phyloP scores from a whole-genome alignment of 805 yeast genomes.

The Grigorovia yakushimaensis region DNA sequence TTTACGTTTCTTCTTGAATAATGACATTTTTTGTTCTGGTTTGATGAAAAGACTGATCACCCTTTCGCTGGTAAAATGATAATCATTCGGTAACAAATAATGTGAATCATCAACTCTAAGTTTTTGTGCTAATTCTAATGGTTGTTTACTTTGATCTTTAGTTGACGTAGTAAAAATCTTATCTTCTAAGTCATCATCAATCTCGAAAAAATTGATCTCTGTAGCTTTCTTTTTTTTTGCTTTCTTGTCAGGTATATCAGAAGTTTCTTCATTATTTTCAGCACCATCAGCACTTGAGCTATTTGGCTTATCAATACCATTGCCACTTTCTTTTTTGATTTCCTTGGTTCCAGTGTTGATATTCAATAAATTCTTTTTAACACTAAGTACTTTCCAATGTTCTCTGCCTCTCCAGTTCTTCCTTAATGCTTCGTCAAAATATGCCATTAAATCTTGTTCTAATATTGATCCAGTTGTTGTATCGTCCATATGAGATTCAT shows the following conservation, averaged over 20 bases:
- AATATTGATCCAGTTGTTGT: conserved; percentile 26
- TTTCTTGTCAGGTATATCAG: neutral
- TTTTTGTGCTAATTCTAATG: conserved; percentile 35
- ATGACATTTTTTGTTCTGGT: conserved; percentile 41
- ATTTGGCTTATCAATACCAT: neutral
- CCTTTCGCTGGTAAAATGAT: conserved; percentile 57
- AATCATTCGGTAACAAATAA: conserved; percentile 61
- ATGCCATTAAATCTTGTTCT: conserved; percentile 63
- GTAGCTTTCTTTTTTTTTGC: conserved; percentile 30
- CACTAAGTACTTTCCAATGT: conserved; percentile 74
- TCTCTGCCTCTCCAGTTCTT: conserved; percentile 85
- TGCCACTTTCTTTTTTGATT: neutral
- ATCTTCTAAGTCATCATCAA: conserved; percentile 32
- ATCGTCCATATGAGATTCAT: conserved; percentile 1
- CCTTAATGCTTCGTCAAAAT: conserved; percentile 65
- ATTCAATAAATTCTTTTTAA: conserved; percentile 32
- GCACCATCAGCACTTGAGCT: conserved; percentile 7
- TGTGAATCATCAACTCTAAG: conserved; percentile 34
- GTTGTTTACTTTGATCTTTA: conserved; percentile 10
- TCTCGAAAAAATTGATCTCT: conserved; percentile 36
- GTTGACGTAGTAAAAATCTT: conserved; percentile 34
- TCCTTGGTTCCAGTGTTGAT: conserved; percentile 2
- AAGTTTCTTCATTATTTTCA: conserved; percentile 6
- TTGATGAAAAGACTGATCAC: conserved; percentile 60
- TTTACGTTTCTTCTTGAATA: conserved; percentile 17